Percentiles rank a stretch among this genome's conserved stretches.
These are phyloP conservation scores for Sarocladium oryzae DNA, from an alignment of 2,329 filamentous ascomycete species.

Conservation along the genomic window DNA sequence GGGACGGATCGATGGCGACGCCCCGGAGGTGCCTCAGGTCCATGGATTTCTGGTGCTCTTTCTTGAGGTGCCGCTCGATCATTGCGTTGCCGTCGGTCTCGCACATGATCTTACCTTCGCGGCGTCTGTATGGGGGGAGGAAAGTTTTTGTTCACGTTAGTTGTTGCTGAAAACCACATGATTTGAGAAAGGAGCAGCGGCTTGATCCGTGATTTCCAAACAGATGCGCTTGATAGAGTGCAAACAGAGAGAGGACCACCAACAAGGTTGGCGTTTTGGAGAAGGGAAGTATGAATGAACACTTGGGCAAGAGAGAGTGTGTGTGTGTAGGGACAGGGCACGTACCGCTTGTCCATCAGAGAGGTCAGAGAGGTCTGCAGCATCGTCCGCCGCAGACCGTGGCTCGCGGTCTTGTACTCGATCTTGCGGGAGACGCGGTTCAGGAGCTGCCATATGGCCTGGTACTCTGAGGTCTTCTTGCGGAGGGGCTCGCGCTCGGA, in stretches of 20 bases:
- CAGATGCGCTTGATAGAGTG: too few species aligned
- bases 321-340: too few species aligned
- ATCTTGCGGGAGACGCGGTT: conserved; percentile 4
- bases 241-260: too few species aligned
- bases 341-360: conserved; percentile 9
- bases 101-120: conserved; percentile 4
- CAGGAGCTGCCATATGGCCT: conserved; percentile 9
- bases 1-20: conserved; percentile 6
- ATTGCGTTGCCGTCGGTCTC: not conserved
- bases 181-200: too few species aligned
- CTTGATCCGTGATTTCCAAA: too few species aligned
- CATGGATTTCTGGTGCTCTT: conserved; percentile 1
- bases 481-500: not conserved
- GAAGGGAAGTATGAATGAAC: too few species aligned
- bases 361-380: not conserved
- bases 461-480: conserved; percentile 5
- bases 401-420: conserved; percentile 3
- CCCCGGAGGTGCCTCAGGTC: too few species aligned
- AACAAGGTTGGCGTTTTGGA: not conserved
- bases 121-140: not conserved
- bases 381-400: not conserved
- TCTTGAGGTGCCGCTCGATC: conserved; percentile 9
- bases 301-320: not conserved
- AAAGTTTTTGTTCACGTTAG: too few species aligned
- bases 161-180: too few species aligned